phyloP scores from a whole-genome alignment of 2,329 filamentous ascomycete species.

The Dothideomycetes sp. region DNA sequence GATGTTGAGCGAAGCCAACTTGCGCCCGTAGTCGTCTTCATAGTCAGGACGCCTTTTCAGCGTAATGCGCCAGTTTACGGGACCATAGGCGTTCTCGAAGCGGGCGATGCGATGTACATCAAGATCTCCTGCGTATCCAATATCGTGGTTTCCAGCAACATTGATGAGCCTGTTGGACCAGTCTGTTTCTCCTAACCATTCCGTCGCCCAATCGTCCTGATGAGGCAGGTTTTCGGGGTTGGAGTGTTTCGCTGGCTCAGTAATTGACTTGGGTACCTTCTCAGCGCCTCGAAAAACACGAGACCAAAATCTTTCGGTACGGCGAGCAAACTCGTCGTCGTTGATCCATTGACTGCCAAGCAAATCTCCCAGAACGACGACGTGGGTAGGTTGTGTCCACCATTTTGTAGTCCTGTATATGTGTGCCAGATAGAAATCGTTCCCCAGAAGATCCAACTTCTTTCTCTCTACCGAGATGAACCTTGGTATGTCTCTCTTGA shows the following conservation, averaged over 20 bases:
- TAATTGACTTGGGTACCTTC: conserved; percentile 22
- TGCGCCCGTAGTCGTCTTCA: no score
- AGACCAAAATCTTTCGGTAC: conserved; percentile 70
- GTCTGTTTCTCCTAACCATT: not conserved
- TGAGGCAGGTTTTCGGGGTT: not conserved
- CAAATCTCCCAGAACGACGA: conserved; percentile 81
- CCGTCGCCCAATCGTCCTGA: not conserved
- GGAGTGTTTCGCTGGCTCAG: conserved; percentile 17
- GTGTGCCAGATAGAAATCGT: conserved; percentile 90
- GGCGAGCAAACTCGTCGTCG: conserved; percentile 69
- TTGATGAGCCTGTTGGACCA: conserved; percentile 81
- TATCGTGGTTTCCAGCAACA: conserved; percentile 88
- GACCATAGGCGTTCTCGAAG: conserved; percentile 79
- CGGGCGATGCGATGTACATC: conserved; percentile 63
- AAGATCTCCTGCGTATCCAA: conserved; percentile 91
- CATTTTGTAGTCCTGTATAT: conserved; percentile 77
- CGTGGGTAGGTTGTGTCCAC: conserved; percentile 79
- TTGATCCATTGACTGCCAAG: conserved; percentile 92
- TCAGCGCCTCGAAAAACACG: conserved; percentile 57
- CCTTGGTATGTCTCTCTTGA: conserved; percentile 54
- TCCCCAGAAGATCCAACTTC: conserved; percentile 77
- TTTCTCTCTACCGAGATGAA: conserved; percentile 63
- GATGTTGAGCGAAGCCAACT: conserved; percentile 61
- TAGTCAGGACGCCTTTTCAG: no score
- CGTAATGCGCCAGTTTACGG: conserved; percentile 65